Evolutionary conservation across 305 asterid genomes (phyloP).

Genomic region (Fraxinus sp.): DNA sequence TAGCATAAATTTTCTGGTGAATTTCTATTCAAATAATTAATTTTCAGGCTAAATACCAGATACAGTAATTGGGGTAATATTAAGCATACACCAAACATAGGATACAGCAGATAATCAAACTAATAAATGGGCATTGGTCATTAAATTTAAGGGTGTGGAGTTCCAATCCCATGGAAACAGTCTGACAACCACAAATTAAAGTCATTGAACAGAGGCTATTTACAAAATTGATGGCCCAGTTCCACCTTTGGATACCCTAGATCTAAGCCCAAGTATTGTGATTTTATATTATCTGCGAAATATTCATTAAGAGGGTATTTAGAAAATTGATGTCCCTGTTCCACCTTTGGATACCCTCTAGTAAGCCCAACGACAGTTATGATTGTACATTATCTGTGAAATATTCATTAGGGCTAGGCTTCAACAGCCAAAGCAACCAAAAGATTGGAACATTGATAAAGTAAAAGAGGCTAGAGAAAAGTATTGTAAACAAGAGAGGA

Average conservation of each 20-base stretch:
- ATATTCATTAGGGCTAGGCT: slow-evolving; percentile 4
- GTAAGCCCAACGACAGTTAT: slow-evolving; percentile 6
- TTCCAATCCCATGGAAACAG: background rate
- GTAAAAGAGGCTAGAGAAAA: slow-evolving; percentile 11
- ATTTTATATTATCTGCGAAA: background rate
- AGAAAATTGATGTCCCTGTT: slow-evolving; percentile 2
- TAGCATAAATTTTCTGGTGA: slow-evolving; percentile 9
- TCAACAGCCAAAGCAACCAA: slow-evolving; percentile 12
- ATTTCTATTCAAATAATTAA: background rate
- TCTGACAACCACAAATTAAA: background rate
- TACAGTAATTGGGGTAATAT: slow-evolving; percentile 8
- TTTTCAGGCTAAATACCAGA: slow-evolving; percentile 12
- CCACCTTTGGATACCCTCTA: slow-evolving; percentile 4
- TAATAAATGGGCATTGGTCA: background rate
- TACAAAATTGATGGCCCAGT: background rate
- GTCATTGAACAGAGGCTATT: background rate
- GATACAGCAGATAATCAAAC: slow-evolving; percentile 6
- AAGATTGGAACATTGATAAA: slow-evolving; percentile 12
- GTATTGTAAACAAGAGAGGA: background rate
- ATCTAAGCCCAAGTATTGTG: slow-evolving; percentile 3
- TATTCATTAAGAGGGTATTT: slow-evolving; percentile 1
- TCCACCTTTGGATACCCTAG: slow-evolving; percentile 4
- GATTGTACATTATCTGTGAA: background rate
- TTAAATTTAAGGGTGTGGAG: background rate
- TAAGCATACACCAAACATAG: background rate